Evolutionary conservation across 352 stramenopile genomes (phyloP), one percentile per base, ranked within the genome.

Genomic region (Phytophthora tentaculata): DNA sequence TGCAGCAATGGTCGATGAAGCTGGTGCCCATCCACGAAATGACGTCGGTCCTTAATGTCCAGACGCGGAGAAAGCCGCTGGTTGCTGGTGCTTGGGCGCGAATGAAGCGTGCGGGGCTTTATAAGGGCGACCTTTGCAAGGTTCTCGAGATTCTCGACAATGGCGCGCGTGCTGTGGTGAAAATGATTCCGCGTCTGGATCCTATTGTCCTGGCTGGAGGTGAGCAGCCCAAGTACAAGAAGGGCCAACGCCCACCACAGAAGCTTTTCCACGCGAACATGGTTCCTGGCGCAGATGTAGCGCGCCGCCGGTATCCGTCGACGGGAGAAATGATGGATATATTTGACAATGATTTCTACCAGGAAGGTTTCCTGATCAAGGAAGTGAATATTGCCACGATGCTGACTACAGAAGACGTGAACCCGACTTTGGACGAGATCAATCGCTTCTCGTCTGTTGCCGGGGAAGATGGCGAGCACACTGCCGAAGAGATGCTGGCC

Each of bases 1-100:
- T 96, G 52, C 80, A 91, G 56, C 85, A 90, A 71, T 96, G 91
- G 79, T 92, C 86, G 20, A 93, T 96, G 86, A 95, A 96, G 69
- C 74, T 96, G 2, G 89, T 96, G 14, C 89, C 89, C 14, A 90
- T 96, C 26, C 88, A 96, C 60, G 89, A 96, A 69, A 96, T 96
- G 89, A 95, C 89, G 24, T 91, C 86, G 1, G 89, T 96, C n/a
- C 71, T 96, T 7, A 95, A 89, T 47, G 81, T 96, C 4, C 85
- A 95, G 61, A 94, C 88, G 55, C 86, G 88, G 67, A 83, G 86
- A 61, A 96, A 94, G 58, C 89, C 89, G 13, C 70, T 96, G 24
- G 79, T 86, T 14, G 79, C 84, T 35, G 89, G 89, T 29, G 81
- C 84, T 10, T 96, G 89, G 89, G 87, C 88, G 28, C 77, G 89